Conservation (phyloP, 306 rosid species). For the Cucumis hystrix region DNA sequence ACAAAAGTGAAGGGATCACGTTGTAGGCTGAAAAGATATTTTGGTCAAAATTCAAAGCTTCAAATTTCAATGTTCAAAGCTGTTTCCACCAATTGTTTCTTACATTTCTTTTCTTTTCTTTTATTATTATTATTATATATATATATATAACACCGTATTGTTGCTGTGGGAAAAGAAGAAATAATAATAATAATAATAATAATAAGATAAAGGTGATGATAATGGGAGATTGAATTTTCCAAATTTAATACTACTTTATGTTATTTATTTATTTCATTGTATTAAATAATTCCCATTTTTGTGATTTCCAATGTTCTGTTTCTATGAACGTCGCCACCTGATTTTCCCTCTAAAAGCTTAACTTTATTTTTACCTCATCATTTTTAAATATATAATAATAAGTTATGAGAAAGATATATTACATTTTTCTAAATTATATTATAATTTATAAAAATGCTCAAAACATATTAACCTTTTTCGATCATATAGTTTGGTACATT, state of each 20-base stretch:
- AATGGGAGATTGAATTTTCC: neutral
- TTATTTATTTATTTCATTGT: neutral
- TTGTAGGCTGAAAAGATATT: neutral
- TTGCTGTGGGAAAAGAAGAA: too few relatives aligned
- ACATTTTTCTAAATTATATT: too few relatives aligned
- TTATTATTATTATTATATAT: too few relatives aligned
- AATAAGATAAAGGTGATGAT: neutral
- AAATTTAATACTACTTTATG: neutral
- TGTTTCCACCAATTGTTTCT: neutral
- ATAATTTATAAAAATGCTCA: too few relatives aligned
- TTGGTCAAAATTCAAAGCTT: neutral
- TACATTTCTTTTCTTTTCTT: too few relatives aligned
- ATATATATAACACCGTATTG: too few relatives aligned
- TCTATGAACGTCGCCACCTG: neutral
- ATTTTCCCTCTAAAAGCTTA: too few relatives aligned
- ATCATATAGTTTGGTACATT: neutral
- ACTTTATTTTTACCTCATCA: too few relatives aligned
- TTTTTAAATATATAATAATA: too few relatives aligned
- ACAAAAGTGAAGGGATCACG: neutral
- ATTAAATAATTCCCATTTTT: neutral
- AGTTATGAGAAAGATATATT: too few relatives aligned
- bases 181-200: neutral
- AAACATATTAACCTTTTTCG: too few relatives aligned
- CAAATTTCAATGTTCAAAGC: neutral
- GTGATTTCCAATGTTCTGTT: neutral